Evolutionary conservation across 140 eudicot genomes (phyloP).

Genomic region (Erigeron philadelphicus): DNA sequence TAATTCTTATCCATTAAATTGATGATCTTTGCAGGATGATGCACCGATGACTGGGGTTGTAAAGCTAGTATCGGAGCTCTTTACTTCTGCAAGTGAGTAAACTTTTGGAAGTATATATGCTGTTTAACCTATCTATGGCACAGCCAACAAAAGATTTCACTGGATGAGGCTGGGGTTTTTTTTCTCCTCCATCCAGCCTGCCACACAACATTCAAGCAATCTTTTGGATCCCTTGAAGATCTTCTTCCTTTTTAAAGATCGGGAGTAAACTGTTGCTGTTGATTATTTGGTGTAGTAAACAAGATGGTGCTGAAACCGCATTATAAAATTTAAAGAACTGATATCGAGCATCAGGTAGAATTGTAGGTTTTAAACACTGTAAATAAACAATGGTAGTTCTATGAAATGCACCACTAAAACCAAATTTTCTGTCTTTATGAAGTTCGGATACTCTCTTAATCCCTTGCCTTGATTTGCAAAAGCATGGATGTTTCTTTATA

Average conservation of each 20-base stretch:
- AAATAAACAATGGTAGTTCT: neutral
- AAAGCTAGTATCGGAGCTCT: slow-evolving; percentile 56
- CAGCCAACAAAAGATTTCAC: slow-evolving; percentile 3
- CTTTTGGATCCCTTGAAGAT: slow-evolving; percentile 18
- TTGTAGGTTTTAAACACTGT: neutral
- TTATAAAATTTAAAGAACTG: neutral
- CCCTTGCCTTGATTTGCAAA: neutral
- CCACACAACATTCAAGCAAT: slow-evolving; percentile 11
- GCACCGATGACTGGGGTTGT: slow-evolving; percentile 75
- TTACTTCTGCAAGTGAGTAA: slow-evolving; percentile 37
- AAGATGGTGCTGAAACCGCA: neutral
- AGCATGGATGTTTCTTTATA: too few species aligned
- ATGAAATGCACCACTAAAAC: neutral
- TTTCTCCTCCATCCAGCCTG: slow-evolving; percentile 18
- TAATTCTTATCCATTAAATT: neutral
- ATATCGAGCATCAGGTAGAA: neutral
- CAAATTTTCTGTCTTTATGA: neutral
- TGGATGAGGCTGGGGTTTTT: slow-evolving; percentile 13
- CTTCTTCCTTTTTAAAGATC: slow-evolving; percentile 2
- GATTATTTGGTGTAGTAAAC: neutral
- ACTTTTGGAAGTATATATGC: slow-evolving; percentile 7
- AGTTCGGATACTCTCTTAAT: neutral
- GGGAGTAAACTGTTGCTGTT: slow-evolving; percentile 14
- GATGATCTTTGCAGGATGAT: slow-evolving; percentile 57
- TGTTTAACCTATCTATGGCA: neutral